These are phyloP conservation scores for Cladosporium sp. DNA, from an alignment of 2,329 filamentous ascomycete species.

Conservation along the genomic window DNA sequence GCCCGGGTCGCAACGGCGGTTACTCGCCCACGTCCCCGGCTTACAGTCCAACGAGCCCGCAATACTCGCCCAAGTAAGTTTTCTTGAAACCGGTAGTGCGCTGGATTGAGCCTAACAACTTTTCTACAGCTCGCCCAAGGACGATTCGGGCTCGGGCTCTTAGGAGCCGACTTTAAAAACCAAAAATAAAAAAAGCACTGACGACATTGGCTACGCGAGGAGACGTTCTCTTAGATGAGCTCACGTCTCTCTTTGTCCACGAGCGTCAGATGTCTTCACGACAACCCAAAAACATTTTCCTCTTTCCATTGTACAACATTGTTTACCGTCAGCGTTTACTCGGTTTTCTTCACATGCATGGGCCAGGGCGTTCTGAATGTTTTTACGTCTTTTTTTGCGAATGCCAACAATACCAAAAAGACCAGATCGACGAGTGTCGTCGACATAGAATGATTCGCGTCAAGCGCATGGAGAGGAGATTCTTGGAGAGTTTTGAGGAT, in stretches of 20 bases:
- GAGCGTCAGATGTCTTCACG: not conserved
- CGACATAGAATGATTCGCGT: slow-evolving; percentile 9
- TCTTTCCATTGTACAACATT: slow-evolving; percentile 9
- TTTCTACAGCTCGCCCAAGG: slow-evolving; percentile 24
- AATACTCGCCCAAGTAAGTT: slow-evolving; percentile 37
- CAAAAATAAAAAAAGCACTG: slow-evolving; percentile 8
- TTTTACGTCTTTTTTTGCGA: not conserved
- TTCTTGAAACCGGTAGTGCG: not conserved
- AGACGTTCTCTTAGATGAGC: slow-evolving; percentile 31
- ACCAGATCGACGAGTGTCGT: slow-evolving; percentile 5
- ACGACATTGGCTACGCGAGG: not conserved
- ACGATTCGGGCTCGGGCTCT: slow-evolving; percentile 15
- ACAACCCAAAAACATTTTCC: slow-evolving; percentile 4
- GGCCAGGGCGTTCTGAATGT: slow-evolving; percentile 4
- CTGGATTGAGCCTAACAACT: slow-evolving; percentile 2
- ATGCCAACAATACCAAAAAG: slow-evolving; percentile 10
- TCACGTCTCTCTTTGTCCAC: slow-evolving; percentile 18
- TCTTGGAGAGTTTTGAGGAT: not conserved
- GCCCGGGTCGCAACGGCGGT: slow-evolving; percentile 34
- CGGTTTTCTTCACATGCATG: slow-evolving; percentile 6
- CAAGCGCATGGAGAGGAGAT: not conserved
- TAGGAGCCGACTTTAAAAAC: slow-evolving; percentile 3
- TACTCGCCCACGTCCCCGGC: slow-evolving; percentile 28
- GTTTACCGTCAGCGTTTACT: slow-evolving; percentile 8
- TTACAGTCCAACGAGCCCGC: slow-evolving; percentile 21